phyloP scores from a whole-genome alignment of 352 stramenopile species.

The Poterioochromonas sp. region DNA sequence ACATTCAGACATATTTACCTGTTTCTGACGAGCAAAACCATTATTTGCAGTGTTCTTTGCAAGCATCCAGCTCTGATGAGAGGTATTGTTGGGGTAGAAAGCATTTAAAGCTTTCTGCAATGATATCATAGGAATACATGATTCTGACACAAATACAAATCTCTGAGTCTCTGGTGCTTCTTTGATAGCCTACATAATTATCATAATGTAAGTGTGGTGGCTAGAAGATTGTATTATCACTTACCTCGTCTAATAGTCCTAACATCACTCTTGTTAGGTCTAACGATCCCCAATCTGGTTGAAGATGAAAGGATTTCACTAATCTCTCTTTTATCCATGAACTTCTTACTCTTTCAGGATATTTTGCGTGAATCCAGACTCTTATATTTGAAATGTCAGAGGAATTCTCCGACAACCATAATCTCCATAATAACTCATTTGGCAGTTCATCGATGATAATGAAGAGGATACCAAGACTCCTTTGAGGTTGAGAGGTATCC shows the following conservation, averaged over 20 bases:
- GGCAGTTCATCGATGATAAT: conserved; percentile 17
- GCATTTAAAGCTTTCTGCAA: background rate
- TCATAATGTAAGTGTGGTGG: background rate
- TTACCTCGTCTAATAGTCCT: background rate
- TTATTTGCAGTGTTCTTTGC: background rate
- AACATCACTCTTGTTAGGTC: background rate
- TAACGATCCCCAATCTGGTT: background rate
- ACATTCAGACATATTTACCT: background rate
- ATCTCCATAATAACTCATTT: conserved; percentile 24
- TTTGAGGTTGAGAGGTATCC: no score
- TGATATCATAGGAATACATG: background rate
- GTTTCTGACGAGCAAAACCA: background rate
- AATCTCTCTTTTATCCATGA: background rate
- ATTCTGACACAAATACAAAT: conserved; percentile 11
- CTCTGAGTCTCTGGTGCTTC: background rate
- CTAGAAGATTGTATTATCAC: background rate
- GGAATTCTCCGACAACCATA: background rate
- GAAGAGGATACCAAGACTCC: background rate
- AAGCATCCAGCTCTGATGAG: background rate
- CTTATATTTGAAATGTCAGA: background rate
- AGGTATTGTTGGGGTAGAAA: background rate
- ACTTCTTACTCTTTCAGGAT: background rate
- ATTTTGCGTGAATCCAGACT: conserved; percentile 21
- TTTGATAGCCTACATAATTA: background rate
- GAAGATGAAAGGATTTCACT: background rate